Conservation (phyloP, 495 filamentous ascomycete species). For the Articulospora tetracladia region DNA sequence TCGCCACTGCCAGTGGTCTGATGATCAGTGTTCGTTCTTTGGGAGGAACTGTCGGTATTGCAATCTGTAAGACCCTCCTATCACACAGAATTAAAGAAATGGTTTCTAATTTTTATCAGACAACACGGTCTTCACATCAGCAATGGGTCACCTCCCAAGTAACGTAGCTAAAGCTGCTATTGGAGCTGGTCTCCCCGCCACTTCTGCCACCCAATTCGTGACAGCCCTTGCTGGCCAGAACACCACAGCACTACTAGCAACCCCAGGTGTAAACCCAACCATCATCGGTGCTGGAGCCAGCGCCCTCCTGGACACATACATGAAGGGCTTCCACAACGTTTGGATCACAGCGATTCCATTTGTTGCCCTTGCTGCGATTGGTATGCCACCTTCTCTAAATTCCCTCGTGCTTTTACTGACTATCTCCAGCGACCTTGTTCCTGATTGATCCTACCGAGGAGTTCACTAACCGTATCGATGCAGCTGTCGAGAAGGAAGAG, state of each 20-base stretch:
- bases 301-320: slow-evolving; percentile 1
- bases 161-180: slow-evolving; percentile 25
- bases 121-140: slow-evolving; percentile 11
- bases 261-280: slow-evolving; percentile 20
- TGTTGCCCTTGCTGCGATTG: not conserved
- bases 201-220: slow-evolving; percentile 20
- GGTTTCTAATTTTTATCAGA: slow-evolving; percentile 4
- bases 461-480: slow-evolving; percentile 18
- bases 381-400: not conserved
- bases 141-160: slow-evolving; percentile 1
- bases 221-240: slow-evolving; percentile 18
- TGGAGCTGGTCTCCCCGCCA: slow-evolving; percentile 17
- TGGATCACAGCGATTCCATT: slow-evolving; percentile 9
- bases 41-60: slow-evolving; percentile 31
- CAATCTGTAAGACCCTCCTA: slow-evolving; percentile 26
- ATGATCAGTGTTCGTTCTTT: slow-evolving; percentile 31
- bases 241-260: slow-evolving; percentile 5
- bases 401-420: not conserved
- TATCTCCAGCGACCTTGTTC: slow-evolving; percentile 13
- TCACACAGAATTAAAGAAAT: not conserved
- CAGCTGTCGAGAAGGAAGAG: slow-evolving; percentile 17
- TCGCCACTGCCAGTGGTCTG: slow-evolving; percentile 30
- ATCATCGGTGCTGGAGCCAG: slow-evolving; percentile 13
- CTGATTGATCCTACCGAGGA: slow-evolving; percentile 16
- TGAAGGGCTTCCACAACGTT: not conserved